Evolutionary conservation across 768 basidiomycete genomes (phyloP), one percentile per base, ranked within the genome.

Genomic region (Fibroporia radiculosa): DNA sequence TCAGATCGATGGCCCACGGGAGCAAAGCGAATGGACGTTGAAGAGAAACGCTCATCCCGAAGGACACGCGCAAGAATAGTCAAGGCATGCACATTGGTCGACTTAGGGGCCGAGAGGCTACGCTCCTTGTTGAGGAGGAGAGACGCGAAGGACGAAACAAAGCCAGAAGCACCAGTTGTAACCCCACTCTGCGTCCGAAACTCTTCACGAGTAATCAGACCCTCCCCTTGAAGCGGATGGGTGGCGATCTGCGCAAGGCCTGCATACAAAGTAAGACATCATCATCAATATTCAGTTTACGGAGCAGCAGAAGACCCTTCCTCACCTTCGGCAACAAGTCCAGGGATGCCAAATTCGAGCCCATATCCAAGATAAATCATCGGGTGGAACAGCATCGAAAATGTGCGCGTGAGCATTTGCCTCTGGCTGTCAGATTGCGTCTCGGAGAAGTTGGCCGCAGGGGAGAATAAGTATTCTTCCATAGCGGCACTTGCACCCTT

Each of bases 341-440:
- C 82, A 13, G 73, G 70, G 11, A 80, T 50, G 16, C 69, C 66
- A 47, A 82, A 82, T 54, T 84, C 83, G 5, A 71, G 57, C 3
- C 80, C 81, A 56, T 76, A 75, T 7, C 78, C 81, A 4, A 66
- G 53, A 48, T 83, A 78, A 34, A 84, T 82, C 29, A 83, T 46
- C 0, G 80, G 75, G 54, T 85, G 83, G 6, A 83, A 22, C 3
- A 80, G 56, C 6, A 78, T 78, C 1, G 67, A 66, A 19, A 80
- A 32, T 44, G 80, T 67, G 4, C 80, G 71, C 41, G 68, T 71
- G 12, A 81, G 51, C 78, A 84, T 79, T 48, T 69, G 63, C 22
- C 73, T 67, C 41, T 51, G 35, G 23, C 49, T 49, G 4, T 49
- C 50, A 6, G 47, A 28, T 25, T 39, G 47, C 24, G 51, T 45